phyloP scores from a whole-genome alignment of 2,329 filamentous ascomycete genomes.

The Botrytis pseudocinerea region DNA sequence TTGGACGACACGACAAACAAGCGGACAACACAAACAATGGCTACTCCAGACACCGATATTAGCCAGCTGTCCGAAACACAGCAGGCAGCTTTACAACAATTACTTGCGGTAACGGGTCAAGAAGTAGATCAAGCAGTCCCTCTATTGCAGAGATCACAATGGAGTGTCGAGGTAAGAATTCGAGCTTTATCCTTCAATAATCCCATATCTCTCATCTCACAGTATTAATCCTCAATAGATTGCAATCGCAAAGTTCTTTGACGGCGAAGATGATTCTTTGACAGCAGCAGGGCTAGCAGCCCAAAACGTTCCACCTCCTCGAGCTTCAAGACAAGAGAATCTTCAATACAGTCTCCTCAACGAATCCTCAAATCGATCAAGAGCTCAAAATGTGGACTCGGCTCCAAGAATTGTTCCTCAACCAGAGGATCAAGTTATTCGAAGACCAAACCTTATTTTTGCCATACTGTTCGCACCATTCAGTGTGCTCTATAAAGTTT shows the following conservation, averaged over 20 bases:
- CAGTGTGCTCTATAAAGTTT: slow-evolving; percentile 70
- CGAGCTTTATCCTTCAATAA: background rate
- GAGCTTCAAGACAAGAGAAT: slow-evolving; percentile 69
- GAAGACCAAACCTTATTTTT: slow-evolving; percentile 68
- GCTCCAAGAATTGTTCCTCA: slow-evolving; percentile 85
- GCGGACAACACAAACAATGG: slow-evolving; percentile 41
- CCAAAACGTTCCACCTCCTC: slow-evolving; percentile 60
- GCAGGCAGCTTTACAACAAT: slow-evolving; percentile 83
- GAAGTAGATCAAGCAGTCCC: slow-evolving; percentile 73
- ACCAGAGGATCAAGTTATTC: slow-evolving; percentile 62
- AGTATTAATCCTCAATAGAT: slow-evolving; percentile 57
- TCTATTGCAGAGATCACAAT: slow-evolving; percentile 81
- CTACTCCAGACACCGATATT: slow-evolving; percentile 57
- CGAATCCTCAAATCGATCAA: slow-evolving; percentile 38
- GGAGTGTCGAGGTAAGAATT: slow-evolving; percentile 80
- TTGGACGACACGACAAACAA: slow-evolving; percentile 11
- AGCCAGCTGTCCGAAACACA: slow-evolving; percentile 73
- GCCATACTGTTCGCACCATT: slow-evolving; percentile 80
- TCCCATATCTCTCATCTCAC: background rate
- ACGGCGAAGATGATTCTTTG: slow-evolving; percentile 84
- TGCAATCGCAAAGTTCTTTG: slow-evolving; percentile 95
- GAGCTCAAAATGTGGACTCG: slow-evolving; percentile 51
- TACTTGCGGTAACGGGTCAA: slow-evolving; percentile 84
- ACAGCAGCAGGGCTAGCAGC: slow-evolving; percentile 73
- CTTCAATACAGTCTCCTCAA: slow-evolving; percentile 60